phyloP scores from a whole-genome alignment of 345 rosid species.

The Eucalyptus globulus region DNA sequence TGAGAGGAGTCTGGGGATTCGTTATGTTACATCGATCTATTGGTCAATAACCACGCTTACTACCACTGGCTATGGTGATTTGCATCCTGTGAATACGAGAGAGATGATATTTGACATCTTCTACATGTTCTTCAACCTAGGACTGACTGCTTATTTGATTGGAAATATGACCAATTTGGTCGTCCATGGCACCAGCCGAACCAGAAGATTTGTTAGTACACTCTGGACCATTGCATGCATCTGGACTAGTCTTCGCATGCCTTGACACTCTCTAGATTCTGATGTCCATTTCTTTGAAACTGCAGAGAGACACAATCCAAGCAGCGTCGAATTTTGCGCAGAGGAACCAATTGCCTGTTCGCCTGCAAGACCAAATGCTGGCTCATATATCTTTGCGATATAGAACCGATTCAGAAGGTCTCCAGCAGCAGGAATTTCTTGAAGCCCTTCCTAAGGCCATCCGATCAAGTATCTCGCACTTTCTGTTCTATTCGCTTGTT shows the following conservation, averaged over 20 bases:
- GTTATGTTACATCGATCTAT: conserved; percentile 60
- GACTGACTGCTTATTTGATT: conserved; percentile 58
- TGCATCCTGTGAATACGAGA: conserved; percentile 50
- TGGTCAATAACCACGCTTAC: conserved; percentile 84
- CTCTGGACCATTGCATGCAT: neutral
- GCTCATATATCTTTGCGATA: conserved; percentile 78
- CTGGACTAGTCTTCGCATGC: neutral
- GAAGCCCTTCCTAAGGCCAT: conserved; percentile 88
- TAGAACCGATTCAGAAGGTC: conserved; percentile 81
- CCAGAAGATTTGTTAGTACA: conserved; percentile 73
- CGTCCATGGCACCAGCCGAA: conserved; percentile 70
- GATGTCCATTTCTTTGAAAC: neutral
- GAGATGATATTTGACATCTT: conserved; percentile 55
- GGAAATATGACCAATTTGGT: conserved; percentile 91
- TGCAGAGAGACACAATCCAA: conserved; percentile 79
- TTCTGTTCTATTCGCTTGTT: conserved; percentile 66
- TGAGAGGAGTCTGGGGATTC: conserved; percentile 4
- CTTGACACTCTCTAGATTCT: neutral
- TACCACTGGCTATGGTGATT: conserved; percentile 82
- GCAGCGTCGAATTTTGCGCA: conserved; percentile 70
- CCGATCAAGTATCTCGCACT: conserved; percentile 64
- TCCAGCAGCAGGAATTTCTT: conserved; percentile 84
- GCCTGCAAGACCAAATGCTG: conserved; percentile 87
- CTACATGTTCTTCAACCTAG: conserved; percentile 70
- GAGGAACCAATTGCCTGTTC: conserved; percentile 64